These are phyloP conservation scores for Backusella parvicylindrica DNA, from an alignment of 192 early-diverging fungal genomes.

Conservation along the genomic window DNA sequence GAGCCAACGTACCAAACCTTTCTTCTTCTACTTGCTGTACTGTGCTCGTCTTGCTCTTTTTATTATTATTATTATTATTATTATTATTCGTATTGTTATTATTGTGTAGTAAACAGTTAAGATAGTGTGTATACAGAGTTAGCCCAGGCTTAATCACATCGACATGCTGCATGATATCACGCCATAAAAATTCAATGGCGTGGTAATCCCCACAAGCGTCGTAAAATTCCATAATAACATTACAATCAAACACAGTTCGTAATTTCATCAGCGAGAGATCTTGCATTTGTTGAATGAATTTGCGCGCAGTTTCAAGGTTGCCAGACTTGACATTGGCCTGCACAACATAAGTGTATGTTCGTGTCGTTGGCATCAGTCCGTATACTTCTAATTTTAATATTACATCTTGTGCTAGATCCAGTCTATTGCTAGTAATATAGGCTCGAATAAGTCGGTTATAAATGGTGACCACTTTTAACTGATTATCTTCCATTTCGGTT, in stretches of 20 bases:
- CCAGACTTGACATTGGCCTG: conserved; percentile 18
- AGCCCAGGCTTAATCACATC: conserved; percentile 18
- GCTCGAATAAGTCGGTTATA: conserved; percentile 33
- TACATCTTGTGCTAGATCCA: conserved; percentile 12
- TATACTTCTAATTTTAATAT: background rate
- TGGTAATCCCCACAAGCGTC: conserved; percentile 15
- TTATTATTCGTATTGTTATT: too few relatives aligned
- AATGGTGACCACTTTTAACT: background rate
- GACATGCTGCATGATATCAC: conserved; percentile 19
- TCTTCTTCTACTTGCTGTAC: background rate
- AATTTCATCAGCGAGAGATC: conserved; percentile 9
- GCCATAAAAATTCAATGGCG: conserved; percentile 36
- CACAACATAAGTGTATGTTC: conserved; percentile 28
- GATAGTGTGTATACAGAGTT: conserved; percentile 15
- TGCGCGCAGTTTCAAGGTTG: background rate
- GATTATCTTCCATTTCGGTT: conserved; percentile 13
- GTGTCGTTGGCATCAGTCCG: conserved; percentile 23
- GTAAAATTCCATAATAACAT: conserved; percentile 19
- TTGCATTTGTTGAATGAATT: conserved; percentile 21
- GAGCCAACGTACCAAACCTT: background rate
- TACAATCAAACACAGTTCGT: conserved; percentile 24
- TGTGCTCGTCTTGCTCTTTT: background rate
- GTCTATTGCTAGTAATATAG: background rate
- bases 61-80: too few relatives aligned
- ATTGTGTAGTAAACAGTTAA: background rate